phyloP scores from a whole-genome alignment of 306 rosid genomes.

The Rubus parviflorus region DNA sequence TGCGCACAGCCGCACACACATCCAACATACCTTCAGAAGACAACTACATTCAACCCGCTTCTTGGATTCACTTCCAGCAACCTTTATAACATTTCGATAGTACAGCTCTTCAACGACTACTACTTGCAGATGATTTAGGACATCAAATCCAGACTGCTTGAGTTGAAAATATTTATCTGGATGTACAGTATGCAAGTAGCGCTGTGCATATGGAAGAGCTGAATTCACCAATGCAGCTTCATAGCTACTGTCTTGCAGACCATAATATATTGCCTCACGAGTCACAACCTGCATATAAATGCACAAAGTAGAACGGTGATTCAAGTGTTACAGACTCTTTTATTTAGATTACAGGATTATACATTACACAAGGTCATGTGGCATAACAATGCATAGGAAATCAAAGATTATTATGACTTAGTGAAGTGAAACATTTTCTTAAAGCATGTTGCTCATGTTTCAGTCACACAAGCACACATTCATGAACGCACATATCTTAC shows the following conservation, averaged over 20 bases:
- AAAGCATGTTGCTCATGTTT: background rate
- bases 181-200: conserved; percentile 62
- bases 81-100: conserved; percentile 69
- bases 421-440: background rate
- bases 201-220: conserved; percentile 90
- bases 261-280: conserved; percentile 77
- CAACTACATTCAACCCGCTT: conserved; percentile 59
- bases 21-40: conserved; percentile 66
- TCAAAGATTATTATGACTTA: background rate
- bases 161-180: conserved; percentile 58
- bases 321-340: background rate
- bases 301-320: background rate
- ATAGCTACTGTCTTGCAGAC: conserved; percentile 51
- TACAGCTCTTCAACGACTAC: conserved; percentile 71
- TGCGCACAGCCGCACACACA: background rate
- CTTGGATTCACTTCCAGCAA: conserved; percentile 45
- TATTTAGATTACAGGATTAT: background rate
- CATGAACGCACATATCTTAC: conserved; percentile 36
- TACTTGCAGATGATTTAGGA: conserved; percentile 52
- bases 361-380: background rate
- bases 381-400: background rate
- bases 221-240: conserved; percentile 66
- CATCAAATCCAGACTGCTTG: conserved; percentile 61
- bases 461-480: background rate
- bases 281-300: conserved; percentile 72